These are phyloP conservation scores for Agrocybe pediades DNA, from an alignment of 768 basidiomycete species.

Conservation along the genomic window DNA sequence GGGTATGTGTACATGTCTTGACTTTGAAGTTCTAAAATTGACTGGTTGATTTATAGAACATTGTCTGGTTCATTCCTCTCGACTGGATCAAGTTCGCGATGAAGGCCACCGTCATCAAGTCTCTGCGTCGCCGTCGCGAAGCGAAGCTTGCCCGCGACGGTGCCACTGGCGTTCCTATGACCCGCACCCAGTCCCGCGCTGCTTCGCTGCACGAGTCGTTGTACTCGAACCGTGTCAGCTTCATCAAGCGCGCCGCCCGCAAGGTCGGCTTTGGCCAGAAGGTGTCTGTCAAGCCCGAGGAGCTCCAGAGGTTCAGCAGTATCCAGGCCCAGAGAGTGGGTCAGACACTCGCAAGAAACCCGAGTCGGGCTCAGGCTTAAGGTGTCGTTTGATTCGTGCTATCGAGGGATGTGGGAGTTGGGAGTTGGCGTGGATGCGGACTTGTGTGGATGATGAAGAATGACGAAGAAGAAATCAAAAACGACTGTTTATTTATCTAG, in stretches of 20 bases:
- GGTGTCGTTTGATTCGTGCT: background rate
- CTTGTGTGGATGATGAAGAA: slow-evolving; percentile 1
- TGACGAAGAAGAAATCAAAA: background rate
- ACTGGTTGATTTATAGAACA: slow-evolving; percentile 59
- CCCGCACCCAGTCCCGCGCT: slow-evolving; percentile 86
- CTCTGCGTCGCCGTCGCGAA: slow-evolving; percentile 69
- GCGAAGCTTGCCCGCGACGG: slow-evolving; percentile 49
- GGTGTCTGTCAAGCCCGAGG: slow-evolving; percentile 80
- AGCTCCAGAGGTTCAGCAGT: slow-evolving; percentile 82
- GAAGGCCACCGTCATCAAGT: slow-evolving; percentile 91
- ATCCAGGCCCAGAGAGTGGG: slow-evolving; percentile 85
- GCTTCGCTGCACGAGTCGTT: slow-evolving; percentile 89
- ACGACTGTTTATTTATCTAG: background rate
- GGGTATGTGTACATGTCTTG: slow-evolving; percentile 56
- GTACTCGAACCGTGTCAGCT: slow-evolving; percentile 94
- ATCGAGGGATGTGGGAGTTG: background rate
- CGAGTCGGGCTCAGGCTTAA: slow-evolving; percentile 49
- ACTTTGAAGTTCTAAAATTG: background rate
- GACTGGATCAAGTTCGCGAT: slow-evolving; percentile 96
- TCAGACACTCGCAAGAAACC: slow-evolving; percentile 75
- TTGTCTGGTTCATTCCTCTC: slow-evolving; percentile 94
- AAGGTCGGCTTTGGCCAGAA: slow-evolving; percentile 88
- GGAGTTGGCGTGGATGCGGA: slow-evolving; percentile 3
- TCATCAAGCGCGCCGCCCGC: slow-evolving; percentile 86
- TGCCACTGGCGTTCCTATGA: slow-evolving; percentile 64